phyloP scores from a whole-genome alignment of 441 rosid genomes.

The Dalechampia spathulata region DNA sequence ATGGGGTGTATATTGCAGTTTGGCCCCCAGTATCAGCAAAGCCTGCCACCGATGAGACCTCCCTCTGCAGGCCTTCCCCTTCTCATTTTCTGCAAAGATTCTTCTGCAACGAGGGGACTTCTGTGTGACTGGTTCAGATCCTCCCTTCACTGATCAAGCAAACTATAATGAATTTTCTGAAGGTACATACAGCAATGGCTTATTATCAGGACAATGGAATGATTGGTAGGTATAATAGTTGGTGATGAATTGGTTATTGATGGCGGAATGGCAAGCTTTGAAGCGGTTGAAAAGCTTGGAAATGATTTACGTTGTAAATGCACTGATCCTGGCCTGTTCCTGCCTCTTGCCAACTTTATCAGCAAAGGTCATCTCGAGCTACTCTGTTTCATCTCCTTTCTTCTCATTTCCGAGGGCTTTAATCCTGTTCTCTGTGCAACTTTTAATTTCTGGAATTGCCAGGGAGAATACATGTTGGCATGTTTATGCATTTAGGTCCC shows the following conservation, averaged over 20 bases:
- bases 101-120: no score
- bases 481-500: neutral
- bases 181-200: no score
- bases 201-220: no score
- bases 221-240: slow-evolving; percentile 58
- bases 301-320: slow-evolving; percentile 54
- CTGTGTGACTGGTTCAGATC: no score
- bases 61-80: no score
- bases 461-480: neutral
- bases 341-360: slow-evolving; percentile 70
- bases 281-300: slow-evolving; percentile 54
- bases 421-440: neutral
- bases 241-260: slow-evolving; percentile 68
- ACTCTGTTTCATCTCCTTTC: neutral
- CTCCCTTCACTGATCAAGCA: no score
- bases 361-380: slow-evolving; percentile 32
- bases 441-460: neutral
- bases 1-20: no score
- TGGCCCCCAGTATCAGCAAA: no score
- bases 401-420: neutral
- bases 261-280: slow-evolving; percentile 78
- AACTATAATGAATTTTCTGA: no score
- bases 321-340: slow-evolving; percentile 56
- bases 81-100: no score
- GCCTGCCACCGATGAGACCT: no score